Evolutionary conservation across 2,329 filamentous ascomycete genomes (phyloP), one percentile per base, ranked within the genome.

Genomic region (Boeremia lycopersici): DNA sequence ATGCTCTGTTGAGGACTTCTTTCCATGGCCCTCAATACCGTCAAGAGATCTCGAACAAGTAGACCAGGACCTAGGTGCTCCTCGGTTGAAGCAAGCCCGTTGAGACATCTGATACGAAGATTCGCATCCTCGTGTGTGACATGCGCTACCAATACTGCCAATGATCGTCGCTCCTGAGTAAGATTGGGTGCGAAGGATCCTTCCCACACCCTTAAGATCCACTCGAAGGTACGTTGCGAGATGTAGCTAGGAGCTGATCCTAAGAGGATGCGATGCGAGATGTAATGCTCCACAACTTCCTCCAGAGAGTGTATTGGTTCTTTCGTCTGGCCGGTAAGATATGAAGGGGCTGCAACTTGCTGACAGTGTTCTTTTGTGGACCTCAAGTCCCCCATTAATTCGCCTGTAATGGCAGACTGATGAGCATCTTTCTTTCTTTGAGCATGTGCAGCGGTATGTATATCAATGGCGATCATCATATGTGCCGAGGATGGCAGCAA

Each of bases 171-270:
- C 11, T 54, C 39, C 6, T 36, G 43, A 50, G 54, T 55, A 12
- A 53, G 39, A 1, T 29, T 25, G 17, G 43, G 33, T 25, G 38
- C 39, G 6, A 9, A 55, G 13, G 60, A 57, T 4, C 15, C 35
- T 19, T 61, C 45, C 68, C 69, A 73, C 8, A 70, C 45, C 3
- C 51, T 35, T 3, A 68, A 19, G 0, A 71, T 48, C 4, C 56
- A 38, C 15, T 61, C 56, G 6, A 72, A 55, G 1, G 57, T 60
- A 4, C 47, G 42, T 30, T 61, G 53, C n/a, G 57, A 59, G 19
- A 36, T 35, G 35, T 36, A 26, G 6, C 23, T 44, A 6, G 65
- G 47, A 3, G 31, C 36, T 13, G 50, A 57, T 10, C 39, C 48
- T 15, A 56, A 48, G 1, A 69, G 52, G 1, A 70, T 46, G 3